phyloP scores from a whole-genome alignment of 805 yeast genomes.

The Pichia rugopelliculosa region DNA sequence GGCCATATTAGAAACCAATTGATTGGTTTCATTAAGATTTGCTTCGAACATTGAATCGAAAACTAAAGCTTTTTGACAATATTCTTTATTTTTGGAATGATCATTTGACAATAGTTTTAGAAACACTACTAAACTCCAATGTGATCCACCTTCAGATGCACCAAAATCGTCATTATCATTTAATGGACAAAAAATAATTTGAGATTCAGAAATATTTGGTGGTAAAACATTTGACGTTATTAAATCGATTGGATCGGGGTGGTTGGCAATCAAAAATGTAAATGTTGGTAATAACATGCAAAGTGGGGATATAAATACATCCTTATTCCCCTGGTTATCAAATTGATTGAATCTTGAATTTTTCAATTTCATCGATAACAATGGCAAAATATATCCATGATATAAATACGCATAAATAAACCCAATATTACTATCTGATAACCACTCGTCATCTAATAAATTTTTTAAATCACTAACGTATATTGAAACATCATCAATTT shows the following conservation, averaged over 20 bases:
- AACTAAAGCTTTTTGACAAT: constrained; percentile 41
- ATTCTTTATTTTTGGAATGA: constrained; percentile 22
- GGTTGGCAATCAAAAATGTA: constrained; percentile 51
- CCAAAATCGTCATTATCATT: constrained; percentile 59
- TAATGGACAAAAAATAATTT: constrained; percentile 58
- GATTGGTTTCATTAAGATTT: constrained; percentile 32
- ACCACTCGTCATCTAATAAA: constrained; percentile 61
- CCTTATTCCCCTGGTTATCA: background rate
- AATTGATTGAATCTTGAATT: constrained; percentile 15
- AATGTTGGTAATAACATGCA: constrained; percentile 52
- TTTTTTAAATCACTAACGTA: constrained; percentile 52
- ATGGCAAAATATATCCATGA: constrained; percentile 24
- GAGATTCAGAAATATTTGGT: constrained; percentile 30
- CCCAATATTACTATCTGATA: constrained; percentile 62
- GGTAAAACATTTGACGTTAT: constrained; percentile 36
- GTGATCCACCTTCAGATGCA: constrained; percentile 48
- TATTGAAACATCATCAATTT: constrained; percentile 50
- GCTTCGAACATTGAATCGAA: constrained; percentile 53
- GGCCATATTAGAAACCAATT: constrained; percentile 27
- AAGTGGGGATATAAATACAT: constrained; percentile 19
- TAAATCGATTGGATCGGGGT: constrained; percentile 35
- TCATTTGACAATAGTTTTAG: background rate
- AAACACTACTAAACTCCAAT: constrained; percentile 64
- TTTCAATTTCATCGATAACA: constrained; percentile 21
- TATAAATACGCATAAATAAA: constrained; percentile 55